These are phyloP conservation scores for Colletotrichum echinochloae DNA, from an alignment of 2,329 filamentous ascomycete species.

Conservation along the genomic window DNA sequence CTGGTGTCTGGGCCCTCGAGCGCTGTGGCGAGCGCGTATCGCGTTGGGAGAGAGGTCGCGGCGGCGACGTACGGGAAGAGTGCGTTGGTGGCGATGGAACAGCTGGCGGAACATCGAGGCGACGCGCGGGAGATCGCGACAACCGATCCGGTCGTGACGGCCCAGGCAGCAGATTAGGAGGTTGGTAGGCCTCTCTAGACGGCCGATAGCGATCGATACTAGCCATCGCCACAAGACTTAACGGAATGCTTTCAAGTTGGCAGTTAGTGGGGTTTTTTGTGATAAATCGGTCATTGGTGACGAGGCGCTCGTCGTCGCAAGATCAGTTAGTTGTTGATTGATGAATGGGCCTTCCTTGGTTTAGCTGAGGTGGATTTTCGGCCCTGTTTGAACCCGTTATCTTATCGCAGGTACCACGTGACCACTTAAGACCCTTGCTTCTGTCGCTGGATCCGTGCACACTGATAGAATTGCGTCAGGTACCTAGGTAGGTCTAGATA, in stretches of 20 bases:
- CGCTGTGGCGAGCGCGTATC: constrained; percentile 57
- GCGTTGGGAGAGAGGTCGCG: constrained; percentile 59
- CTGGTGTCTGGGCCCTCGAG: constrained; percentile 39
- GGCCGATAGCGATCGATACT: constrained; percentile 71
- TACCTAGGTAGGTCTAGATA: constrained; percentile 5
- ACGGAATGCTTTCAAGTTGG: background rate
- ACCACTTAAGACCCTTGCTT: constrained; percentile 15
- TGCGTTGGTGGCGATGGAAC: constrained; percentile 71
- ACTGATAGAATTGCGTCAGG: background rate
- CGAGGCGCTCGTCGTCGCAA: constrained; percentile 28
- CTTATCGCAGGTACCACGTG: constrained; percentile 42
- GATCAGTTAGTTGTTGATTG: constrained; percentile 8
- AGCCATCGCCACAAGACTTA: constrained; percentile 58
- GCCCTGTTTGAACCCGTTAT: constrained; percentile 43
- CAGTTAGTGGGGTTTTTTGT: constrained; percentile 1
- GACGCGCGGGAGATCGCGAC: constrained; percentile 63
- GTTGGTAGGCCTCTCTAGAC: constrained; percentile 68
- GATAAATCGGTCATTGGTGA: constrained; percentile 32
- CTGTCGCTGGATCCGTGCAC: background rate
- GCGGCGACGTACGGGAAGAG: constrained; percentile 66
- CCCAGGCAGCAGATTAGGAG: constrained; percentile 58
- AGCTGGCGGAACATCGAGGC: constrained; percentile 69
- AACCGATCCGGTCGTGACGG: constrained; percentile 54
- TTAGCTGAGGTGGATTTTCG: constrained; percentile 30
- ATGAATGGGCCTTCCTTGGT: constrained; percentile 1